Evolutionary conservation across 169 alveolate genomes (phyloP), one percentile per base, ranked within the genome.

Genomic region (Plasmodium yoelii): DNA sequence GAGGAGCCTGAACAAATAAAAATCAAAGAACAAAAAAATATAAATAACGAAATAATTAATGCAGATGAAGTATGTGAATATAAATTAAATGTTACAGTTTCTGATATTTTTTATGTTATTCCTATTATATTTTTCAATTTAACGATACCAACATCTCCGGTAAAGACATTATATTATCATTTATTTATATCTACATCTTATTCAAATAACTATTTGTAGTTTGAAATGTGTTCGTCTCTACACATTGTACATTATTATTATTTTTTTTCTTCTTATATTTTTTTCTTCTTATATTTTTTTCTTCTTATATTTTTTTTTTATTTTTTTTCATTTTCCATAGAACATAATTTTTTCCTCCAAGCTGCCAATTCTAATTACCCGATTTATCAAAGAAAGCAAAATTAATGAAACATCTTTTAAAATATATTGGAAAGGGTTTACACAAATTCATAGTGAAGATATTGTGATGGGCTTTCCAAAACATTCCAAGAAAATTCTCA

Each of bases 371-470:
- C 56, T 82, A 8, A 65, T 82, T 7, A 82, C 90, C 13, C 42
- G 90, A 55, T 82, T 82, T 60, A 82, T 82, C 60, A 82, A 67
- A 46, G 90, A 82, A n/a, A 82, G 65, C 26, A 82, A 82, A 82
- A 82, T 82, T 80, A 82, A 82, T 46, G 90, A 82, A 47, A 15
- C 71, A 3, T 56, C 90, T 8, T 82, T 82, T 49, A 82, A 82
- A 47, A 67, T 46, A 13, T 82, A 82, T 71, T 82, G 90, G 90
- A 82, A 82, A 10, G 84, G 64, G 6, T 70, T 82, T 13, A 82
- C 90, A 47, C 90, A 82, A 70, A 72, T 82, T 24, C 70, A 82
- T 70, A 82, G 68, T 26, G 90, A 82, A 46, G 90, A 82, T 59
- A 68, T 65, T 8, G 44, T 67, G 19, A 82, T 65, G 90, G 90